phyloP scores from a whole-genome alignment of 2,329 filamentous ascomycete genomes.

The Verticillium zaregamsianum region DNA sequence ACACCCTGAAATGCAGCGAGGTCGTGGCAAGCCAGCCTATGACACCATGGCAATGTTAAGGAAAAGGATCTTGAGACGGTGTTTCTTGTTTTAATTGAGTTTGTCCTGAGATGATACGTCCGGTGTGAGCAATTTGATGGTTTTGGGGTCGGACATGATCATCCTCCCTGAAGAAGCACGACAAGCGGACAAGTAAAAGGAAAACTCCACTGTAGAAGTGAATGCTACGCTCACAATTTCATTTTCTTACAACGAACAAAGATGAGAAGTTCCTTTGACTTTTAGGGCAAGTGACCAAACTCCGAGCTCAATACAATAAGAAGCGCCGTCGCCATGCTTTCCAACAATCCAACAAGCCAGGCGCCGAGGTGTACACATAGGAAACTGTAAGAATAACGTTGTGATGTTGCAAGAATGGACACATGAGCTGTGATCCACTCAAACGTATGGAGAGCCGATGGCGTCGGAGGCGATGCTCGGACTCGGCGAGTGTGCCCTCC shows the following conservation, averaged over 20 bases:
- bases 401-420: background rate
- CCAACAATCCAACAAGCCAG: background rate
- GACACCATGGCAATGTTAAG: too few species aligned
- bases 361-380: background rate
- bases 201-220: too few species aligned
- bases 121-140: too few species aligned
- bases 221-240: too few species aligned
- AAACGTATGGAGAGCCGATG: background rate
- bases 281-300: background rate
- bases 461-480: background rate
- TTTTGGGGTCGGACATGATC: too few species aligned
- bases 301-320: background rate
- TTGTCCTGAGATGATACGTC: too few species aligned
- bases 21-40: too few species aligned
- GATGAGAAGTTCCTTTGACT: background rate
- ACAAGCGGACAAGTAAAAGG: too few species aligned
- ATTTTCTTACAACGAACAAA: background rate
- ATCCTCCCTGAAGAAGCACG: too few species aligned
- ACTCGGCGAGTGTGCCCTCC: background rate
- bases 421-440: background rate
- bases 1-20: too few species aligned
- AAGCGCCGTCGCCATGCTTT: background rate
- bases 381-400: background rate
- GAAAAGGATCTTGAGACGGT: too few species aligned
- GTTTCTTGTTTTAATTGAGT: too few species aligned